Conservation (phyloP, 305 asterid species). For the Fraxinus nigra region DNA sequence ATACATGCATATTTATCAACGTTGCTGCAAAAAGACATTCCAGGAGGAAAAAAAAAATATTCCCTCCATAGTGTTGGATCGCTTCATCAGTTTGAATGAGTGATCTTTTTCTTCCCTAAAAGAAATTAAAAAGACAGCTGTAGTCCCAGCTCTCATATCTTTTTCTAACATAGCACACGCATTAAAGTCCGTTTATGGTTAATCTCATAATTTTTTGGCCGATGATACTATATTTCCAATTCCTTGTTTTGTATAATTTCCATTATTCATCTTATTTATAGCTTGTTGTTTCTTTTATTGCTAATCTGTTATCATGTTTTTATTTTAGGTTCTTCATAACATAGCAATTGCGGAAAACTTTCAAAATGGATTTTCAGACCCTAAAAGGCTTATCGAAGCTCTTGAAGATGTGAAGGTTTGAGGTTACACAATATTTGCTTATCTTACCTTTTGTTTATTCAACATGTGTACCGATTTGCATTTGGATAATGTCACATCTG, state of each 20-base stretch:
- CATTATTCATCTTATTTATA: not conserved
- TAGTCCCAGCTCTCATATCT: not conserved
- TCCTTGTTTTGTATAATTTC: not conserved
- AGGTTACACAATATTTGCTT: constrained; percentile 1
- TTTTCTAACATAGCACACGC: not conserved
- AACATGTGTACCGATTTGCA: not conserved
- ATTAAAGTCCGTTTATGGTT: not conserved
- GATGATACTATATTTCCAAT: not conserved
- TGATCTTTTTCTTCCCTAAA: not conserved
- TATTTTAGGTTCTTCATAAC: constrained; percentile 68
- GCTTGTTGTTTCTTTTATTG: constrained; percentile 9
- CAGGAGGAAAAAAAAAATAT: not conserved
- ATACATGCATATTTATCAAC: not conserved
- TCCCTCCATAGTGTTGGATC: not conserved
- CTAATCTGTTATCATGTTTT: constrained; percentile 12
- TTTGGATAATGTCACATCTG: not conserved
- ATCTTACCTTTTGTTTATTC: constrained; percentile 1
- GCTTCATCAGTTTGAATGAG: not conserved
- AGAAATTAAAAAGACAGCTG: not conserved
- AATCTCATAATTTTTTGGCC: not conserved
- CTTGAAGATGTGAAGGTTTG: constrained; percentile 74
- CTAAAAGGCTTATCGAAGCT: constrained; percentile 64
- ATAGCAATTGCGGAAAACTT: constrained; percentile 56
- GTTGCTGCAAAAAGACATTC: not conserved
- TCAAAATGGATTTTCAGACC: constrained; percentile 74